Percentiles rank a stretch among this genome's conserved stretches.
Conservation (phyloP, 176 grass and related monocot genomes). For the Aegilops sharonensis region DNA sequence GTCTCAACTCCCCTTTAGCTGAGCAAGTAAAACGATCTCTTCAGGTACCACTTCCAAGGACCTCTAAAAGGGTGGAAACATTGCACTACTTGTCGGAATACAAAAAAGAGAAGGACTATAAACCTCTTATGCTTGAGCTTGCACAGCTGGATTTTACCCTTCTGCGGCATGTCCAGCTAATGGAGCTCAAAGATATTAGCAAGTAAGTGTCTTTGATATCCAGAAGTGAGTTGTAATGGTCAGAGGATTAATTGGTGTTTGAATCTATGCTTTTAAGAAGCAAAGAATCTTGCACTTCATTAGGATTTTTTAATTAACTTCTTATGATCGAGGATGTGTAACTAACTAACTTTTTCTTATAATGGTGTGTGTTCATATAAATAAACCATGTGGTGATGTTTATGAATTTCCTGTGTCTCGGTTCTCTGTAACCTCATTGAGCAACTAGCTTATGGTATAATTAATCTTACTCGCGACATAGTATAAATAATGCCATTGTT, state of each 20-base stretch:
- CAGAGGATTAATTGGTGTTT: background rate
- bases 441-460: too few relatives aligned
- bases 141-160: slow-evolving; percentile 31
- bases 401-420: too few relatives aligned
- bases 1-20: background rate
- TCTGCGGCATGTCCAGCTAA: background rate
- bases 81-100: slow-evolving; percentile 11
- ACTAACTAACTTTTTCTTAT: too few relatives aligned
- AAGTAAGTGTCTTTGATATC: background rate
- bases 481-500: too few relatives aligned
- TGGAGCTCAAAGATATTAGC: slow-evolving; percentile 12
- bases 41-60: slow-evolving; percentile 19
- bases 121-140: background rate
- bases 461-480: too few relatives aligned
- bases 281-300: too few relatives aligned
- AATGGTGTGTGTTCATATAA: too few relatives aligned
- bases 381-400: too few relatives aligned
- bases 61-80: background rate
- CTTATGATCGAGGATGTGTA: too few relatives aligned
- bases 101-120: background rate
- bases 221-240: background rate
- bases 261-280: too few relatives aligned
- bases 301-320: too few relatives aligned
- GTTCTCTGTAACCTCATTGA: too few relatives aligned
- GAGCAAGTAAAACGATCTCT: slow-evolving; percentile 28